Conservation (phyloP, 2,329 filamentous ascomycete species). For the Huntiella omanensis region DNA sequence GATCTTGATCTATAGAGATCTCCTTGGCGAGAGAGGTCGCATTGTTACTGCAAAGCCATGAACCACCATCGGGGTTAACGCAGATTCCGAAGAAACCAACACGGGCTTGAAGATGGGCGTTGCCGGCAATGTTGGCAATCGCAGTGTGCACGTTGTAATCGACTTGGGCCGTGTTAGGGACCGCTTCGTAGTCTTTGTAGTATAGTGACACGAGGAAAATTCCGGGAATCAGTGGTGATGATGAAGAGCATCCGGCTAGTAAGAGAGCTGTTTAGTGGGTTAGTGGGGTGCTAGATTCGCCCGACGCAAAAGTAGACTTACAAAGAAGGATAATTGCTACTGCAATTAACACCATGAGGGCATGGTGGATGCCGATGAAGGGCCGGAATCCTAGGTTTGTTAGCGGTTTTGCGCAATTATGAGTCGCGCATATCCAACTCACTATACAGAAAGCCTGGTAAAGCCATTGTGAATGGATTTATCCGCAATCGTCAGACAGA, state of each 20-base stretch:
- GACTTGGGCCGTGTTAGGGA: slow-evolving; percentile 71
- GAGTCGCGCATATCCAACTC: not conserved
- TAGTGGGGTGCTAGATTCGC: not conserved
- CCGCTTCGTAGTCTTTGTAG: slow-evolving; percentile 71
- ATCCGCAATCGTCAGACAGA: too few relatives aligned
- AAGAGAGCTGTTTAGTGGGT: slow-evolving; percentile 49
- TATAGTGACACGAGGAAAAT: slow-evolving; percentile 98
- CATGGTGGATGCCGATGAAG: slow-evolving; percentile 59
- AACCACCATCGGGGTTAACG: slow-evolving; percentile 74
- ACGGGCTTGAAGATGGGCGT: slow-evolving; percentile 67
- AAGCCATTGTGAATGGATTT: slow-evolving; percentile 13
- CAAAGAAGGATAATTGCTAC: slow-evolving; percentile 87
- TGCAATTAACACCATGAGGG: slow-evolving; percentile 93
- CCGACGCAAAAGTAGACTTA: slow-evolving; percentile 27
- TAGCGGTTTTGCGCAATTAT: not conserved
- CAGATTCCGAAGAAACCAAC: slow-evolving; percentile 98
- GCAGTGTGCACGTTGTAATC: slow-evolving; percentile 72
- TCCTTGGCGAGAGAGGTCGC: slow-evolving; percentile 82
- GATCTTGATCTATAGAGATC: slow-evolving; percentile 79
- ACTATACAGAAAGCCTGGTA: not conserved
- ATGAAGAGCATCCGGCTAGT: slow-evolving; percentile 89
- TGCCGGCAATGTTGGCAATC: slow-evolving; percentile 76
- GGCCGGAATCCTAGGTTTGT: slow-evolving; percentile 37
- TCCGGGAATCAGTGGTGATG: slow-evolving; percentile 79
- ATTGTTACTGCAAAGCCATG: slow-evolving; percentile 93